A percentile compares a stretch with the other conserved stretches of the same genome.
These are phyloP conservation scores for Microbotryum lychnidis-dioicae DNA, from an alignment of 1,284 basidiomycete species.

Conservation along the genomic window DNA sequence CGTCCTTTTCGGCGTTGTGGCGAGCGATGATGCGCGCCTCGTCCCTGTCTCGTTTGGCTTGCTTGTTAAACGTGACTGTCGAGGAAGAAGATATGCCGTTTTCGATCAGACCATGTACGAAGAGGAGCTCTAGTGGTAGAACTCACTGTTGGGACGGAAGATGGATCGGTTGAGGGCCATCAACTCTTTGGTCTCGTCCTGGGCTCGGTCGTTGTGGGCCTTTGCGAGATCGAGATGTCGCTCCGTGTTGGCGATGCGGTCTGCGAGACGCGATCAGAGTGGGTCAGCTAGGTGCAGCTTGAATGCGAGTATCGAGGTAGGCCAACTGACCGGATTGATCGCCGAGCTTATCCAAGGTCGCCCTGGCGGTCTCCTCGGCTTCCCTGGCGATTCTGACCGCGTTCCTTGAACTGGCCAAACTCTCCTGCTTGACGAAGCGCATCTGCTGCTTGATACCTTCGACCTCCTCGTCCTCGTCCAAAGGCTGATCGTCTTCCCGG, in stretches of 20 bases:
- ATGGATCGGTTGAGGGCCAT: constrained; percentile 90
- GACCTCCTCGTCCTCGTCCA: constrained; percentile 75
- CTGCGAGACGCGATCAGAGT: constrained; percentile 28
- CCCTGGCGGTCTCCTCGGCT: constrained; percentile 88
- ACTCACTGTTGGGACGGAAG: constrained; percentile 68
- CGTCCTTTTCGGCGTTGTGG: constrained; percentile 78
- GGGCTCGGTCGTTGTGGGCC: constrained; percentile 77
- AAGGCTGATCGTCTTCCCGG: constrained; percentile 3
- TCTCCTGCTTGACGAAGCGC: constrained; percentile 84
- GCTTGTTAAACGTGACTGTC: constrained; percentile 41
- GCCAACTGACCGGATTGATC: constrained; percentile 78
- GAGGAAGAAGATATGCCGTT: not conserved
- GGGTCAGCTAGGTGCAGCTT: not conserved
- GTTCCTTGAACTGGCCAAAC: constrained; percentile 81
- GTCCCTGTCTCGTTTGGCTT: constrained; percentile 78
- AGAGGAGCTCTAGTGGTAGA: not conserved
- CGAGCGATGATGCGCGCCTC: constrained; percentile 80
- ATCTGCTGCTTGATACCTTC: constrained; percentile 95
- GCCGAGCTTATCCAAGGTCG: constrained; percentile 77
- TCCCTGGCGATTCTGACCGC: constrained; percentile 86
- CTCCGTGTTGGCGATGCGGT: constrained; percentile 81
- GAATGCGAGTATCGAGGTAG: not conserved
- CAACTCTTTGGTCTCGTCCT: constrained; percentile 88
- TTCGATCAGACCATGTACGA: not conserved
- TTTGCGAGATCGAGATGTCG: constrained; percentile 91